A percentile compares a stretch with the other conserved stretches of the same genome.
Evolutionary conservation across 2,329 filamentous ascomycete species (phyloP).

Genomic region (Hymenoscyphus occultus): DNA sequence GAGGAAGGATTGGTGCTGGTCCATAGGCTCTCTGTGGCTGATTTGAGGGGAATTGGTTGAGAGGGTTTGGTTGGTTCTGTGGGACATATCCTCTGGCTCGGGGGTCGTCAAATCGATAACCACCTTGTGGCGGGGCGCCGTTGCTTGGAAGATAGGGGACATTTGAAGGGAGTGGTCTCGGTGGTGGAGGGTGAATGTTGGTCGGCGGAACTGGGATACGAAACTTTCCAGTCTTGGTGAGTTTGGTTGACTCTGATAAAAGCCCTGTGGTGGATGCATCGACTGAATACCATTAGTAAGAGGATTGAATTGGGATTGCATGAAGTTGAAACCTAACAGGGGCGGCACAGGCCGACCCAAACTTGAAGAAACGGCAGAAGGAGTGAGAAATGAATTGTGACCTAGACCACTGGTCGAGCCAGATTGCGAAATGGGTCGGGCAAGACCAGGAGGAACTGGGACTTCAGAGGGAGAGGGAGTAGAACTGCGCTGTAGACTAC

Average conservation of each 20-base stretch:
- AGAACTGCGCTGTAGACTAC: background rate
- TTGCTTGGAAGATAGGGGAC: background rate
- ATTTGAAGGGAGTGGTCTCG: background rate
- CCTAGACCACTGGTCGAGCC: background rate
- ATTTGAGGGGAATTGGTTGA: background rate
- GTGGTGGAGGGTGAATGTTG: background rate
- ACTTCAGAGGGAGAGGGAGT: background rate
- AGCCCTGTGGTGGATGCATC: background rate
- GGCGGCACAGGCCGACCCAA: background rate
- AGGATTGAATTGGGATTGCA: background rate
- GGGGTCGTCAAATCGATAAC: background rate
- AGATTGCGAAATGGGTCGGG: background rate
- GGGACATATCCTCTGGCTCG: background rate
- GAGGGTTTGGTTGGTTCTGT: background rate
- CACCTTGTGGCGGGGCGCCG: background rate
- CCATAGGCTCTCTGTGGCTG: background rate
- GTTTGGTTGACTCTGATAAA: background rate
- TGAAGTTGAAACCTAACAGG: background rate
- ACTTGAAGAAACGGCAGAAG: background rate
- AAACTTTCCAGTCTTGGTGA: background rate
- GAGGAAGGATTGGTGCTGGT: conserved; percentile 1
- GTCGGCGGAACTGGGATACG: background rate
- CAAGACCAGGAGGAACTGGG: background rate
- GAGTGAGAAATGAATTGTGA: background rate
- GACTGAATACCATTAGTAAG: background rate